Base-by-base conservation (phyloP, 768 basidiomycete genomes). In the Boletus reticuloceps region DNA sequence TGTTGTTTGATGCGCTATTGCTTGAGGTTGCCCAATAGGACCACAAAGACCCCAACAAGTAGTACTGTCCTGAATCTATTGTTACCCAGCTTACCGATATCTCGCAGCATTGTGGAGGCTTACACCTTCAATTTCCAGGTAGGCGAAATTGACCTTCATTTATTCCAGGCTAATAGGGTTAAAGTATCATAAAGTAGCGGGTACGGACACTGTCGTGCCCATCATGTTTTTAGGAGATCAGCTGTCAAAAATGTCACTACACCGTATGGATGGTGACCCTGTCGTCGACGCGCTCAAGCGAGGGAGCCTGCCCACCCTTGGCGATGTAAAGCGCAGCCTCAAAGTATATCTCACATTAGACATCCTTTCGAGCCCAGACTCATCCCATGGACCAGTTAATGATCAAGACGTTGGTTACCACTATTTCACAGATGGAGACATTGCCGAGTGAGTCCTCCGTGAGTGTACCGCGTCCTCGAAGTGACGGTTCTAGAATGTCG, bases 91-190 rank as follows among this genome's bases (percentile, higher is more conserved):
- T 68, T 25, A 67, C 37, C 19, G 13, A 50, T 44, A 41, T 51
- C 12, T 58, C 29, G 17, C 59, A 94, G 91, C 71, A 88, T 94
- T 53, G 79, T 93, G 22, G 91, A 94, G 68, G 86, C 92, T 14
- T 94, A 92, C 64, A 92, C 89, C 0, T 94, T 94, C 74, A 89
- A 91, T 64, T 91, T 94, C 64, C 80, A 84, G 61, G 89, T 88
- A 60, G 57, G 73, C 53, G 27, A 13, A 29, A 36, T 13, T 39
- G 3, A 22, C 5, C 20, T 22, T 17, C 47, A 22, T 27, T 34
- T 17, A 17, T 36, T 44, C 22, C 13, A 36, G 11, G 40, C 53
- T 64, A 29, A 66, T 50, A 46, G 22, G 37, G 41, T 38, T 3
- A 48, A 51, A 93, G 91, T 94, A 94, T 66, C 79, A 85, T 63